A percentile compares a stretch with the other conserved stretches of the same genome.
Evolutionary conservation across 148 eudicot species (phyloP).

Genomic region (Rhododendron molle): DNA sequence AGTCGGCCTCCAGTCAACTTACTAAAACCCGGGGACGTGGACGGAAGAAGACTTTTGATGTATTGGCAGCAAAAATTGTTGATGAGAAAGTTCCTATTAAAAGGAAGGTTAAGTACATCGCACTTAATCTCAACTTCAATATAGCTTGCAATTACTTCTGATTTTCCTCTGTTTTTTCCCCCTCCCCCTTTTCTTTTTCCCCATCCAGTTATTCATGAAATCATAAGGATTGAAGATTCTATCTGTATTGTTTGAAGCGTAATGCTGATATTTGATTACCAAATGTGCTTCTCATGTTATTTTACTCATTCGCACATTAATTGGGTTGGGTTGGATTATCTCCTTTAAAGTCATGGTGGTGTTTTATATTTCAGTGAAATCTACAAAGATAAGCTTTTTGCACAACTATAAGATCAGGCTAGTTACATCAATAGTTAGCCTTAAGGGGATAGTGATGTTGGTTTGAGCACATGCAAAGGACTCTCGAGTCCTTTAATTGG

Average conservation of each 20-base stretch:
- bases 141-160: not conserved
- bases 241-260: not conserved
- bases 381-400: not conserved
- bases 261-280: not conserved
- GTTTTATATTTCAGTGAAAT: not conserved
- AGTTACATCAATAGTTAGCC: not conserved
- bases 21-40: conserved; percentile 17
- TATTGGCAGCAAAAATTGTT: conserved; percentile 40
- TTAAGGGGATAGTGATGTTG: not conserved
- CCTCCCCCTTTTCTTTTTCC: not conserved
- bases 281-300: not conserved
- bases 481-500: not conserved
- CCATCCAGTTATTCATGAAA: not conserved
- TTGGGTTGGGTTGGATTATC: not conserved
- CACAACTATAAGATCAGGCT: no score
- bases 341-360: not conserved
- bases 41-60: conserved; percentile 26
- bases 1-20: conserved; percentile 27
- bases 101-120: conserved; percentile 40
- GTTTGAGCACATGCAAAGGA: not conserved
- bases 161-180: no score
- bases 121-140: not conserved
- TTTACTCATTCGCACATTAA: not conserved
- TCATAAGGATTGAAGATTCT: not conserved
- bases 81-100: conserved; percentile 49